These are phyloP conservation scores for Lotus japonicus DNA, from an alignment of 306 rosid genomes.

Conservation along the genomic window DNA sequence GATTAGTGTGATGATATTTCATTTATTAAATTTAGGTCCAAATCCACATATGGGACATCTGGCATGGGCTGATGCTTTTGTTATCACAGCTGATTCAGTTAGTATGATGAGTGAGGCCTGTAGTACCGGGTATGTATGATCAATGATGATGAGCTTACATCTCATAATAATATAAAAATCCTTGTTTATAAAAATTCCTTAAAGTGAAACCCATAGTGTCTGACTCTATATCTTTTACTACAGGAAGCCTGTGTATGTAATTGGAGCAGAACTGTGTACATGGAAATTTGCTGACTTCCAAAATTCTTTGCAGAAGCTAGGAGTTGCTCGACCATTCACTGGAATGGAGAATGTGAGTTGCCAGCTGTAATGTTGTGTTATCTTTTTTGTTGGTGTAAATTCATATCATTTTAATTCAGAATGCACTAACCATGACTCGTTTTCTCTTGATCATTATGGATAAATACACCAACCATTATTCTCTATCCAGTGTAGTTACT, in stretches of 20 bases:
- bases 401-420: background rate
- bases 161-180: background rate
- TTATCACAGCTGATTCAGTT: slow-evolving; percentile 87
- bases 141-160: slow-evolving; percentile 12
- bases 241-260: slow-evolving; percentile 87
- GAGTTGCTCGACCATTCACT: slow-evolving; percentile 66
- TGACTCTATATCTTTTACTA: slow-evolving; percentile 4
- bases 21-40: slow-evolving; percentile 33
- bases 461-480: background rate
- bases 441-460: background rate
- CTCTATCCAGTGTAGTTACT: background rate
- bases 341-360: slow-evolving; percentile 75
- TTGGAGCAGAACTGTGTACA: slow-evolving; percentile 69
- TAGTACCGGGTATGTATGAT: slow-evolving; percentile 72
- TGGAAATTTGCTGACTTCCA: slow-evolving; percentile 94
- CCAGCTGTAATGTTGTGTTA: background rate
- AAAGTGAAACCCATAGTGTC: slow-evolving; percentile 11
- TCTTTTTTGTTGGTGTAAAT: background rate
- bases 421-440: background rate
- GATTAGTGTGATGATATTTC: background rate
- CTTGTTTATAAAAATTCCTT: slow-evolving; percentile 13
- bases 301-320: slow-evolving; percentile 53
- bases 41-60: slow-evolving; percentile 89
- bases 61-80: slow-evolving; percentile 86
- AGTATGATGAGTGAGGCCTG: slow-evolving; percentile 98